Evolutionary conservation across 495 filamentous ascomycete species (phyloP).

Genomic region (Tricharina praecox): DNA sequence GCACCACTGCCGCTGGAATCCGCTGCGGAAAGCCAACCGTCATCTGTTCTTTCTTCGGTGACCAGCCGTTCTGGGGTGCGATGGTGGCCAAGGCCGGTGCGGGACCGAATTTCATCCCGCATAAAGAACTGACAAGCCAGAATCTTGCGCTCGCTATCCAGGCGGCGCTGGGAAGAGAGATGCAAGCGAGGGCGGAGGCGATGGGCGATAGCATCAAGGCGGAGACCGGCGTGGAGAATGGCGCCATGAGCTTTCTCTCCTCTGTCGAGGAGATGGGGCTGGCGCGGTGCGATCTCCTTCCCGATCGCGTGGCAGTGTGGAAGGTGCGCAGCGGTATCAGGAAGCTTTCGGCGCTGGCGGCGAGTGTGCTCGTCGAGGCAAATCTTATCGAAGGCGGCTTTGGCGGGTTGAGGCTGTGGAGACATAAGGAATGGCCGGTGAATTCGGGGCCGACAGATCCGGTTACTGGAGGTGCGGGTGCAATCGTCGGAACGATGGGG

Average conservation of each 20-base stretch:
- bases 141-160: conserved; percentile 50
- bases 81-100: conserved; percentile 52
- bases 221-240: conserved; percentile 58
- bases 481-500: conserved; percentile 37
- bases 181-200: conserved; percentile 37
- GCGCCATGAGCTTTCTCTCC: conserved; percentile 51
- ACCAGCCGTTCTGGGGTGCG: conserved; percentile 72
- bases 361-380: conserved; percentile 42
- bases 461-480: conserved; percentile 44
- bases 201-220: conserved; percentile 34
- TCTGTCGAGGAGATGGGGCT: conserved; percentile 33
- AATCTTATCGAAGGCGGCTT: conserved; percentile 46
- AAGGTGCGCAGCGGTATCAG: conserved; percentile 37
- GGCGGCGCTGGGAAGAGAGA: conserved; percentile 39
- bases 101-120: conserved; percentile 46
- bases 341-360: conserved; percentile 49
- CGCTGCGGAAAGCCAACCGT: conserved; percentile 49
- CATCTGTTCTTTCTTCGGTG: conserved; percentile 52
- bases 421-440: conserved; percentile 60
- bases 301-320: conserved; percentile 51
- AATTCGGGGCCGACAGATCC: conserved; percentile 60
- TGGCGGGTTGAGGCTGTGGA: conserved; percentile 43
- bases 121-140: conserved; percentile 47
- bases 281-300: conserved; percentile 45
- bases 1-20: conserved; percentile 48